Base-by-base conservation (phyloP, 2,329 filamentous ascomycete species). In the Berkeleyomyces basicola region DNA sequence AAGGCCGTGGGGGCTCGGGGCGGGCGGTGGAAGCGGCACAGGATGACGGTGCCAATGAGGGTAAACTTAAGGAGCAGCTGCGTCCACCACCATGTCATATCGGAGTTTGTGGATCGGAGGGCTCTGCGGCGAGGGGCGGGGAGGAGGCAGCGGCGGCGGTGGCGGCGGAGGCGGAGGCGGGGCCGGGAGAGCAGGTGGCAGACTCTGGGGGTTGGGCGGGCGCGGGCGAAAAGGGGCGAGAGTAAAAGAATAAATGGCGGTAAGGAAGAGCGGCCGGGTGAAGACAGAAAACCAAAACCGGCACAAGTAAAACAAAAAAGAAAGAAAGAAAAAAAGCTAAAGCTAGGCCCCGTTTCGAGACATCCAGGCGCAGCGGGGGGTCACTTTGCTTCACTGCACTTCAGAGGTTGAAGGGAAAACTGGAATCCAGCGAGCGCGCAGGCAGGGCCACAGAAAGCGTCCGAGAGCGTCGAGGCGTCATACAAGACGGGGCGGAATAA, bases 1-100 rank as follows among this genome's bases (percentile, higher is more conserved):
- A 66, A 61, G 36, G 63, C 47, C 16, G 64, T 67, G 6, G 66
- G 66, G 7, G 66, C 61, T 40, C 64, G 64, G 40, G 65, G 65
- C n/a, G 66, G 66, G 42, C 66, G 65, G 61, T 65, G 64, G 43
- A 66, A 67, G 49, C 66, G 66, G 43, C 66, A 67, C 53, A 66
- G 55, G 46, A 66, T 57, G 42, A 67, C 65, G 36, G 65, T 64
- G 51, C 63, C 59, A 63, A 67, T 61, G 43, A 67, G 66, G 51
- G 60, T 61, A 55, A 66, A 61, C 64, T 66, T 66, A 60, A 66
- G 63, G 51, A 61, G 39, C 57, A 65, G 53, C 63, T 65, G 63
- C 40, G 61, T 61, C 61, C 58, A 62, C 58, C 53, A 59, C 61
- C 61, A 65, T 63, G 61, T 63, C 61, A 65, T 65, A 62, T 53